Evolutionary conservation across 2,329 filamentous ascomycete genomes (phyloP).

Genomic region (Colletotrichum lindemuthianum): DNA sequence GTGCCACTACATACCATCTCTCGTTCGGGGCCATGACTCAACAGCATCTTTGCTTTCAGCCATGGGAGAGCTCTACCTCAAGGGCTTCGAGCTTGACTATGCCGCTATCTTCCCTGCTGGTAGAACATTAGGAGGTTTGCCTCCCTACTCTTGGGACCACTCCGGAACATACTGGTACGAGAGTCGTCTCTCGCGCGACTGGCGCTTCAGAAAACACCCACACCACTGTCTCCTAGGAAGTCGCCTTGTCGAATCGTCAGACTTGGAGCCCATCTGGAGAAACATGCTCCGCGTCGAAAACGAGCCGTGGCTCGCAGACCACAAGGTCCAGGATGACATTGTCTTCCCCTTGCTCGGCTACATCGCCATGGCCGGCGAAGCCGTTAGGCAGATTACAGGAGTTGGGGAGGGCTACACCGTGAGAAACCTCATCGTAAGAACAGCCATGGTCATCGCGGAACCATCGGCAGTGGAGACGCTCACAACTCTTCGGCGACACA

Average conservation of each 20-base stretch:
- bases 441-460: constrained; percentile 37
- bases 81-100: neutral
- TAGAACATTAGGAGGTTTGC: constrained; percentile 24
- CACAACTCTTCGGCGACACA: neutral
- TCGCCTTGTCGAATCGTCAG: constrained; percentile 14
- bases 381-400: constrained; percentile 1
- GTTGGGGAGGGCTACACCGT: constrained; percentile 43
- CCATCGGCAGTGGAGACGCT: constrained; percentile 7
- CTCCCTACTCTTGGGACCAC: constrained; percentile 37
- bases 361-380: constrained; percentile 42
- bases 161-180: constrained; percentile 23
- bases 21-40: constrained; percentile 33
- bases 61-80: constrained; percentile 36
- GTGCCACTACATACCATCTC: constrained; percentile 37
- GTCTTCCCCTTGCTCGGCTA: constrained; percentile 53
- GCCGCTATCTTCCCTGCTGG: too few relatives aligned
- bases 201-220: constrained; percentile 16
- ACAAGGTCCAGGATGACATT: constrained; percentile 53
- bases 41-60: constrained; percentile 28
- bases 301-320: constrained; percentile 54
- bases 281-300: constrained; percentile 38
- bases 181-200: constrained; percentile 16
- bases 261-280: constrained; percentile 30
- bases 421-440: constrained; percentile 42
- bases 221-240: constrained; percentile 37